Conservation (phyloP, 306 rosid genomes). For the Prinsepia uniflora region DNA sequence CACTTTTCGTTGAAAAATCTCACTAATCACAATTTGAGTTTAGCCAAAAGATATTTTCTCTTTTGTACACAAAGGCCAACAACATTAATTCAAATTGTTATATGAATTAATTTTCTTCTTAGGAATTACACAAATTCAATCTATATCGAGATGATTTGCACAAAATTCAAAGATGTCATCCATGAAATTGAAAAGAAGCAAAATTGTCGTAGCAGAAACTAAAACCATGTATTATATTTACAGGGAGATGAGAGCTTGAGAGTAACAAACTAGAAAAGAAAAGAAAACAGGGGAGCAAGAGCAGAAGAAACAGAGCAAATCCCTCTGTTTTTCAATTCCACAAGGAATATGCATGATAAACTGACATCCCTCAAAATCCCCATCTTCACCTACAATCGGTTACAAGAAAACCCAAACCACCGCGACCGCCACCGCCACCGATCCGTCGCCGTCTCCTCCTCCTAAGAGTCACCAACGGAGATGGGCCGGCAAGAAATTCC, state of each 20-base stretch:
- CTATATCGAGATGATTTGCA: too few species aligned
- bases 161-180: too few species aligned
- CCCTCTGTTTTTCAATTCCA: slow-evolving; percentile 18
- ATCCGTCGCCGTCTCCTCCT: not conserved
- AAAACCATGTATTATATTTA: slow-evolving; percentile 7
- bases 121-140: too few species aligned
- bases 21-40: too few species aligned
- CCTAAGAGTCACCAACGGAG: slow-evolving; percentile 58
- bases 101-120: too few species aligned
- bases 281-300: slow-evolving; percentile 14
- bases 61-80: too few species aligned
- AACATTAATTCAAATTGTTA: too few species aligned
- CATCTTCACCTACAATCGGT: slow-evolving; percentile 1
- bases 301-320: slow-evolving; percentile 1
- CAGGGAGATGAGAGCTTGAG: slow-evolving; percentile 4
- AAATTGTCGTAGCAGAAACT: not conserved
- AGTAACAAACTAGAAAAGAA: not conserved
- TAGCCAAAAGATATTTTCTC: too few species aligned
- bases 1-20: too few species aligned
- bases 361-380: not conserved
- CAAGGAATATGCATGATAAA: not conserved
- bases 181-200: not conserved
- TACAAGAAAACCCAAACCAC: not conserved
- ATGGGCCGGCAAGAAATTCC: slow-evolving; percentile 55
- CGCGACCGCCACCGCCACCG: too few species aligned